Evolutionary conservation across 345 rosid species (phyloP).

Genomic region (Theobroma cacao): DNA sequence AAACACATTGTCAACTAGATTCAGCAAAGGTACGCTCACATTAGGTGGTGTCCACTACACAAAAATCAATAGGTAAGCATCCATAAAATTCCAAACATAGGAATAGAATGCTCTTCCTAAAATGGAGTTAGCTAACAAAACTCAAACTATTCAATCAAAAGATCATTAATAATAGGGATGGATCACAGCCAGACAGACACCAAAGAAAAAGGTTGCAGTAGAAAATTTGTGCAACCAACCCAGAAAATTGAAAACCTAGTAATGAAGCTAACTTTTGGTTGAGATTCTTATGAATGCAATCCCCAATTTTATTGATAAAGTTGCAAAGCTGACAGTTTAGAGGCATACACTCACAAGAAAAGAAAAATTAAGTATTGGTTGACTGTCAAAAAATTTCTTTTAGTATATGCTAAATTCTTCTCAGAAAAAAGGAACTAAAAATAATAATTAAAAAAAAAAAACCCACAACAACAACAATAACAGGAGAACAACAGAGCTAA

Average conservation of each 20-base stretch:
- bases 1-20: constrained; percentile 95
- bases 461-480: too few species aligned
- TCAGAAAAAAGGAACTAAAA: neutral
- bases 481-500: constrained; percentile 4
- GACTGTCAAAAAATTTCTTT: neutral
- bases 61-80: neutral
- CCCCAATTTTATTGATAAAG: constrained; percentile 4
- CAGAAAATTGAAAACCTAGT: neutral
- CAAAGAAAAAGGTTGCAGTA: neutral
- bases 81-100: neutral
- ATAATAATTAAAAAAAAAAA: constrained; percentile 1
- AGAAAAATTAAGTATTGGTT: neutral
- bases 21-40: constrained; percentile 87
- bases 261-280: neutral
- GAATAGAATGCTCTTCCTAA: neutral
- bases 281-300: constrained; percentile 2
- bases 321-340: neutral
- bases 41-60: constrained; percentile 64
- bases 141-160: neutral
- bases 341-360: constrained; percentile 6
- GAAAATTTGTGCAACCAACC: constrained; percentile 2
- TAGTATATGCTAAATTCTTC: neutral
- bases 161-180: neutral
- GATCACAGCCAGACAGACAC: neutral
- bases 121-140: neutral